phyloP scores from a whole-genome alignment of 2,329 filamentous ascomycete species.

The Aspergillus japonicus region DNA sequence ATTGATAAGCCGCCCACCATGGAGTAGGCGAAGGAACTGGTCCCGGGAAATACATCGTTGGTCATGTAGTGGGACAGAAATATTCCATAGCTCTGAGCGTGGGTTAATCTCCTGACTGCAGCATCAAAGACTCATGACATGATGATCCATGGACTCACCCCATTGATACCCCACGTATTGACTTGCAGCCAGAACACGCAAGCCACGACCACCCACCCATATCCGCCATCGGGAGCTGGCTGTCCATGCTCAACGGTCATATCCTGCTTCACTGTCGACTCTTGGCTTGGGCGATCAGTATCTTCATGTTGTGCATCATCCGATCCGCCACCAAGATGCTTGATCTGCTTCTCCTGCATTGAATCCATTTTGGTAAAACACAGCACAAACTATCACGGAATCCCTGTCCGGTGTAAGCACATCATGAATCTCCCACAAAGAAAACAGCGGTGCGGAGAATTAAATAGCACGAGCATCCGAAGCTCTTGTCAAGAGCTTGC shows the following conservation, averaged over 20 bases:
- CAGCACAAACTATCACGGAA: not conserved
- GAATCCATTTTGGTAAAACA: not conserved
- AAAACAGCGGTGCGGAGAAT: not conserved
- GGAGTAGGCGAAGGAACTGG: constrained; percentile 2
- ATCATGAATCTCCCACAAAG: not conserved
- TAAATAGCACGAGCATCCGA: not conserved
- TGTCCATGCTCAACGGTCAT: not conserved
- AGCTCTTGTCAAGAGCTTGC: not conserved
- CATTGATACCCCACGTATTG: constrained; percentile 6
- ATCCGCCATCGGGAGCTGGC: constrained; percentile 4
- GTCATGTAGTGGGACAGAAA: constrained; percentile 9
- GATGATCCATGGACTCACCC: not conserved
- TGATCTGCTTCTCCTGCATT: not conserved
- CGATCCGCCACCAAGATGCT: not conserved
- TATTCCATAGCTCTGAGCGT: constrained; percentile 2
- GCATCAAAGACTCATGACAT: not conserved
- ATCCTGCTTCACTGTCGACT: constrained; percentile 1
- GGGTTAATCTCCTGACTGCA: not conserved
- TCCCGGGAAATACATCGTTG: constrained; percentile 2
- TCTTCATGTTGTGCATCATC: not conserved
- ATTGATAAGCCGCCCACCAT: constrained; percentile 7
- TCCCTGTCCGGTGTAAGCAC: not conserved
- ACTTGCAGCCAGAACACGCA: constrained; percentile 7
- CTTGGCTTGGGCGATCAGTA: not conserved
- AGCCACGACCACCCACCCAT: constrained; percentile 4